These are phyloP conservation scores for Trichosporon coremiiforme DNA, from an alignment of 1,284 basidiomycete genomes.

Conservation along the genomic window DNA sequence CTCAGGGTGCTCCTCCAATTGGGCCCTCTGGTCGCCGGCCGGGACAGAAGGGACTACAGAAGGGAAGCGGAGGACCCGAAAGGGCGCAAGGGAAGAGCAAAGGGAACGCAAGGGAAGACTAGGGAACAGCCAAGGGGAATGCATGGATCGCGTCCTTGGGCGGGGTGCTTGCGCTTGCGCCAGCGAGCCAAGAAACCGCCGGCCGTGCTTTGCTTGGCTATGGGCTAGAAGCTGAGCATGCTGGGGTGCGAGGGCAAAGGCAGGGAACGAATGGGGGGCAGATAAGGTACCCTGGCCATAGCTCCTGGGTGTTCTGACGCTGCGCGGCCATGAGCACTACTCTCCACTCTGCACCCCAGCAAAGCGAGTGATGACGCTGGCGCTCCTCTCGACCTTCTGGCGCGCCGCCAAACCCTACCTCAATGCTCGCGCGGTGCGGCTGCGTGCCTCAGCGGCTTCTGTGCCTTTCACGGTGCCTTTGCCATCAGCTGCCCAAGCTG, in stretches of 20 bases:
- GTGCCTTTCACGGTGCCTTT: slow-evolving; percentile 1
- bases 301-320: background rate
- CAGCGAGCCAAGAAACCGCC: no score
- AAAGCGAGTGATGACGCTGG: slow-evolving; percentile 6
- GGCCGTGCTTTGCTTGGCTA: slow-evolving; percentile 1
- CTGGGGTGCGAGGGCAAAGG: background rate
- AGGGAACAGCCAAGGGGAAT: slow-evolving; percentile 7
- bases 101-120: slow-evolving; percentile 14
- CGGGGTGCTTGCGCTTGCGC: background rate
- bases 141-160: slow-evolving; percentile 18
- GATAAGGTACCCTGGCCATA: background rate
- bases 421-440: background rate
- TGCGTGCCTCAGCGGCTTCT: slow-evolving; percentile 10
- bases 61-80: slow-evolving; percentile 3
- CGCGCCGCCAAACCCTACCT: background rate
- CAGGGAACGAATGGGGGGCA: background rate
- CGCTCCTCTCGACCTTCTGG: background rate
- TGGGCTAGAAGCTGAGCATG: background rate
- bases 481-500: background rate
- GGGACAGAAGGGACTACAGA: background rate
- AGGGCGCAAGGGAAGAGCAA: background rate
- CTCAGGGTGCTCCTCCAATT: background rate
- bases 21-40: background rate
- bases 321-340: background rate
- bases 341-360: background rate